Evolutionary conservation across 257 asterid genomes (phyloP), one percentile per base, ranked within the genome.

Genomic region (Solanum chmielewskii): DNA sequence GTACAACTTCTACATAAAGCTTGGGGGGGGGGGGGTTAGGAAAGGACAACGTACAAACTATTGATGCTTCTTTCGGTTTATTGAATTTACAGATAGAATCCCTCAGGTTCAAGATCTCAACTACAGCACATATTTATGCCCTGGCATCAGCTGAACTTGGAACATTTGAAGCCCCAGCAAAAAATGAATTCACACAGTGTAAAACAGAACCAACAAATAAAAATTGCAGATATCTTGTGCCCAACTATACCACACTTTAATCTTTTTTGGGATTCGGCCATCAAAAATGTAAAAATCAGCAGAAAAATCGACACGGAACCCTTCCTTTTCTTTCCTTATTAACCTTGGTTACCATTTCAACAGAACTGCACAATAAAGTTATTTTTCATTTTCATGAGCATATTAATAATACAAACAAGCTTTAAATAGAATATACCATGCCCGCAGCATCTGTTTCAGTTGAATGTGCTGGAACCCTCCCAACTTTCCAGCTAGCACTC

Each of bases 401-500:
- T 81, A 69, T 29, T 81, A 69, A 81, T 20, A 81, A 81, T 18
- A 81, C 70, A 81, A 81, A 49, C 69, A 80, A 81, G 85, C 69
- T 29, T 47, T 49, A 81, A 29, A 56, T 49, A 49, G 85, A 81
- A 49, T 49, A 47, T 86, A 92, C 94, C 89, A 81, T 90, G 56
- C 94, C 94, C 60, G 94, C 90, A 20, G 92, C 88, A 89, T 92
- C 92, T 4, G 89, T 74, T 71, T 92, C 94, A 83, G 90, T 60
- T 9, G 89, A 88, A 86, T 92, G 92, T 52, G 73, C 86, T 69
- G 88, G 88, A 77, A 42, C 18, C 87, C 94, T 90, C 70, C 91
- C 91, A 60, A 84, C 91, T 88, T 90, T 92, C 92, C 92, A 87
- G 90, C 86, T 88, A 49, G 87, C 49, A 88, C 87, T 87, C n/a